A percentile compares a stretch with the other conserved stretches of the same genome.
Evolutionary conservation across 768 basidiomycete species (phyloP).

Genomic region (Chalciporus piperatus): DNA sequence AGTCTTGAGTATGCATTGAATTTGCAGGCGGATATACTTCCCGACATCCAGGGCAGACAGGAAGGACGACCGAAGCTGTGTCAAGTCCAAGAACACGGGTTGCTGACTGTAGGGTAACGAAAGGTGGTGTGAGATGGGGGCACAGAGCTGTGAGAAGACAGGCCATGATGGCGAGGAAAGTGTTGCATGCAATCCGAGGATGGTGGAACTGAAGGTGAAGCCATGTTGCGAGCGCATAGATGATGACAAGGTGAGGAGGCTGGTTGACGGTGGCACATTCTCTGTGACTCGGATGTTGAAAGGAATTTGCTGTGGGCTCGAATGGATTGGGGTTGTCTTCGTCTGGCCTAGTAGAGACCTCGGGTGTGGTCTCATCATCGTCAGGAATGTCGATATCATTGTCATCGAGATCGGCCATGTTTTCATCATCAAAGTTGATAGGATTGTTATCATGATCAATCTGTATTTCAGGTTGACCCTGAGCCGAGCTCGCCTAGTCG

Average conservation of each 20-base stretch:
- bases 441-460: too few species aligned
- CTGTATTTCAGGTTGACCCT: too few species aligned
- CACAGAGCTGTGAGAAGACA: constrained; percentile 11
- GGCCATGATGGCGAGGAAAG: constrained; percentile 14
- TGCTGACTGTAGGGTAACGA: constrained; percentile 20
- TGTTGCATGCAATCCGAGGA: constrained; percentile 26
- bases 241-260: constrained; percentile 19
- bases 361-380: neutral
- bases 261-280: too few species aligned
- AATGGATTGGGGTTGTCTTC: constrained; percentile 1
- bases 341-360: neutral
- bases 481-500: too few species aligned
- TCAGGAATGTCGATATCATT: neutral
- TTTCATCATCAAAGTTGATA: too few species aligned
- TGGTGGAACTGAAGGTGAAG: constrained; percentile 28
- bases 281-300: constrained; percentile 9
- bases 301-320: neutral
- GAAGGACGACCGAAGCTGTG: constrained; percentile 13
- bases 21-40: constrained; percentile 14
- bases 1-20: neutral
- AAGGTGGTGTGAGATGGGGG: constrained; percentile 7
- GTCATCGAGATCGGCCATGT: neutral
- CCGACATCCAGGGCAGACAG: constrained; percentile 22
- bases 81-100: constrained; percentile 15
- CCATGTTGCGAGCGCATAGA: constrained; percentile 27